These are phyloP conservation scores for Suillus cothurnatus DNA, from an alignment of 768 basidiomycete species.

Conservation along the genomic window DNA sequence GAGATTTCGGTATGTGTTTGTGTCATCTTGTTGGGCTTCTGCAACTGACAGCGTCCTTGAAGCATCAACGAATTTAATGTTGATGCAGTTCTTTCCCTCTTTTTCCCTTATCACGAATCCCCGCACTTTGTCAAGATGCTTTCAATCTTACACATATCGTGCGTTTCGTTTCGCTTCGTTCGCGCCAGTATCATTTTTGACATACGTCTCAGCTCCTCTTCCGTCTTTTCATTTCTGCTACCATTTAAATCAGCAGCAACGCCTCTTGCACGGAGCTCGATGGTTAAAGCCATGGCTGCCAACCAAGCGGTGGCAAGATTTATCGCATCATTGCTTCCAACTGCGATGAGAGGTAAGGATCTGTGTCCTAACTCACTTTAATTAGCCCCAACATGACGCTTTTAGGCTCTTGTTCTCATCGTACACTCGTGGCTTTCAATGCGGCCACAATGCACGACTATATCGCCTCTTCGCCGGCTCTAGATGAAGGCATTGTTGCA, in stretches of 20 bases:
- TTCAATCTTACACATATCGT: conserved; percentile 81
- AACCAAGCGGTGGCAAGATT: conserved; percentile 75
- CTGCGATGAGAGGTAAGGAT: conserved; percentile 46
- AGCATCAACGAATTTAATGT: conserved; percentile 96
- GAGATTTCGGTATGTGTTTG: conserved; percentile 72
- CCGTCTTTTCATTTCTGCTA: conserved; percentile 68
- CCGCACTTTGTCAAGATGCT: conserved; percentile 94
- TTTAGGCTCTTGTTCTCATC: conserved; percentile 51
- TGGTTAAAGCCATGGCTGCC: conserved; percentile 78
- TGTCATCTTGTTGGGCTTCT: background rate
- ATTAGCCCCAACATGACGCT: background rate
- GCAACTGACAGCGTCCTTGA: conserved; percentile 7
- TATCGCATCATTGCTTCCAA: conserved; percentile 64
- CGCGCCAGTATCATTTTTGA: background rate
- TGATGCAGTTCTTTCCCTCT: conserved; percentile 71
- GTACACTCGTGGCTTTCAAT: conserved; percentile 81
- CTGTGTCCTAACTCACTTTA: background rate
- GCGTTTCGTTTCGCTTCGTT: conserved; percentile 23
- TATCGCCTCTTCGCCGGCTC: conserved; percentile 54
- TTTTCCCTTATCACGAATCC: conserved; percentile 94
- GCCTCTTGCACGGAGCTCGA: conserved; percentile 66
- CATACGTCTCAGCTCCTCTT: conserved; percentile 48
- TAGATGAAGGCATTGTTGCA: conserved; percentile 70
- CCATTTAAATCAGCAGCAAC: conserved; percentile 79
- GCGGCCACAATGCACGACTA: conserved; percentile 80